Percentiles rank a stretch among this genome's conserved stretches.
Conservation (phyloP, 1,284 basidiomycete species). For the Exobasidium rhododendri region DNA sequence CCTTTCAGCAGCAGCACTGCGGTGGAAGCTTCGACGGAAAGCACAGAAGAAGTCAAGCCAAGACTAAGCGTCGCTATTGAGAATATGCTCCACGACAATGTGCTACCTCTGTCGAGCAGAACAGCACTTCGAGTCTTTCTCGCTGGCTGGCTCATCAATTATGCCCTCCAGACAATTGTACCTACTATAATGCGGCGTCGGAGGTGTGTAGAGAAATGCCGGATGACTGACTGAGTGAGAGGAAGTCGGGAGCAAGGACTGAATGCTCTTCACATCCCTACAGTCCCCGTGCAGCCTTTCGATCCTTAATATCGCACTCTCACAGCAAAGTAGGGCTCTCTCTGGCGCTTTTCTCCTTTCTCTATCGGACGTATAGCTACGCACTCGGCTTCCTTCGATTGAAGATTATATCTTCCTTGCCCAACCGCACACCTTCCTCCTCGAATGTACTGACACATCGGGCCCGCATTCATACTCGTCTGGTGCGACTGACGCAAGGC, state of each 20-base stretch:
- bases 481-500: slow-evolving; percentile 14
- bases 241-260: background rate
- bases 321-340: slow-evolving; percentile 25
- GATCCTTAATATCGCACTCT: slow-evolving; percentile 22
- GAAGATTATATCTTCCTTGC: slow-evolving; percentile 17
- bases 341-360: slow-evolving; percentile 29
- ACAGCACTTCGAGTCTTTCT: slow-evolving; percentile 24
- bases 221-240: background rate
- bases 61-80: background rate
- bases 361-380: slow-evolving; percentile 31
- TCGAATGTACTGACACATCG: slow-evolving; percentile 17
- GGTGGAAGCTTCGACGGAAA: background rate
- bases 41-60: background rate
- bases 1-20: background rate
- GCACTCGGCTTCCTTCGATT: slow-evolving; percentile 24
- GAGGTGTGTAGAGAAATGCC: slow-evolving; percentile 21
- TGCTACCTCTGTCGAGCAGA: slow-evolving; percentile 23
- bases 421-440: slow-evolving; percentile 5
- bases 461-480: slow-evolving; percentile 22
- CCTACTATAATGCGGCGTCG: slow-evolving; percentile 31
- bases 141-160: slow-evolving; percentile 29
- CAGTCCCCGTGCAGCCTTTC: slow-evolving; percentile 22
- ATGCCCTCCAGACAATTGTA: slow-evolving; percentile 28
- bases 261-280: background rate
- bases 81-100: slow-evolving; percentile 11